These are phyloP conservation scores for Sutorius australiensis DNA, from an alignment of 768 basidiomycete genomes.

Conservation along the genomic window DNA sequence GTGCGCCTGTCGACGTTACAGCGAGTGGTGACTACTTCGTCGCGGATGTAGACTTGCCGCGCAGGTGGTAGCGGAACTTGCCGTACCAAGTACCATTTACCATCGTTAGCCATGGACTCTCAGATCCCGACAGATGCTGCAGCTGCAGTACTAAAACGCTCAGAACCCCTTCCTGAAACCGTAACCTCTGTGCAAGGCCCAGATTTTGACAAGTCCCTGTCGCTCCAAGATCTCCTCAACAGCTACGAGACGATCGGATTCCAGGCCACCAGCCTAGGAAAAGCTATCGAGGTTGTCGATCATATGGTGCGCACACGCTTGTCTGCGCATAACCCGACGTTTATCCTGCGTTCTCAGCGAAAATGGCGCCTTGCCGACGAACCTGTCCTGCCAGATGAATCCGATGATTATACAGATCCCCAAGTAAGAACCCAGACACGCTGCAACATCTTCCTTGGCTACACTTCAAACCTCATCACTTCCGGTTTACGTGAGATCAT, in stretches of 20 bases:
- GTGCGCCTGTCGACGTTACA: not conserved
- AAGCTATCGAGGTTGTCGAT: slow-evolving; percentile 86
- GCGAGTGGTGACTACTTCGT: not conserved
- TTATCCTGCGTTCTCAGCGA: slow-evolving; percentile 45
- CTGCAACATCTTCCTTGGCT: slow-evolving; percentile 92
- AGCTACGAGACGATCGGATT: slow-evolving; percentile 93
- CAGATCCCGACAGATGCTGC: slow-evolving; percentile 56
- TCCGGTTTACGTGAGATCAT: slow-evolving; percentile 95
- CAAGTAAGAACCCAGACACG: slow-evolving; percentile 64
- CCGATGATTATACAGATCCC: slow-evolving; percentile 58
- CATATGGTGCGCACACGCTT: slow-evolving; percentile 64
- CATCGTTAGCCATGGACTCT: slow-evolving; percentile 9
- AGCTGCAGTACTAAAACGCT: slow-evolving; percentile 73
- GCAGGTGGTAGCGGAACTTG: slow-evolving; percentile 24
- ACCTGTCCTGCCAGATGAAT: slow-evolving; percentile 64
- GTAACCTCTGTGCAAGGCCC: slow-evolving; percentile 81
- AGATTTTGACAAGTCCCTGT: slow-evolving; percentile 67
- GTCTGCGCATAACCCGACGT: not conserved
- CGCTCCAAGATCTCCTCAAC: slow-evolving; percentile 64
- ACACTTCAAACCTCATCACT: slow-evolving; percentile 98
- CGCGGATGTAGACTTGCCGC: not conserved
- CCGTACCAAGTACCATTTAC: slow-evolving; percentile 9
- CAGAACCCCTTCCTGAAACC: slow-evolving; percentile 62
- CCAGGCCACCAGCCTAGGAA: slow-evolving; percentile 90
- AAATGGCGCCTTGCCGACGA: slow-evolving; percentile 89